These are phyloP conservation scores for Cladophialophora exuberans DNA, from an alignment of 2,329 filamentous ascomycete genomes.

Conservation along the genomic window DNA sequence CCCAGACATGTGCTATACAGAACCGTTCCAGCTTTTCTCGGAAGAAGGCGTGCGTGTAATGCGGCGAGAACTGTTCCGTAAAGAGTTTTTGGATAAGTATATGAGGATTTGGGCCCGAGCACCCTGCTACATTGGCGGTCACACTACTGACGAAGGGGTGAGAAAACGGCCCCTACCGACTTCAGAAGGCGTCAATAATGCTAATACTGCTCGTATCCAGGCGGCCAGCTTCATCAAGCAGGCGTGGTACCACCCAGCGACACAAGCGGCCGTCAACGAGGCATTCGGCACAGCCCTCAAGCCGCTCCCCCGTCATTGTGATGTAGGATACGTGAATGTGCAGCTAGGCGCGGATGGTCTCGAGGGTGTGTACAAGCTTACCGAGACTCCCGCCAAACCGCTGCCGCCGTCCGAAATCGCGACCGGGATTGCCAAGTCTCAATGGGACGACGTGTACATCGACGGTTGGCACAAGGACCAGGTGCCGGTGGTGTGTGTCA, in stretches of 20 bases:
- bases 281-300: slow-evolving; percentile 2
- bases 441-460: slow-evolving; percentile 37
- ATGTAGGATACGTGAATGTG: slow-evolving; percentile 62
- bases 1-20: slow-evolving; percentile 41
- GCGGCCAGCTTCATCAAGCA: slow-evolving; percentile 6
- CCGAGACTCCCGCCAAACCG: slow-evolving; percentile 16
- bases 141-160: slow-evolving; percentile 7
- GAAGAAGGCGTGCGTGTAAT: slow-evolving; percentile 62
- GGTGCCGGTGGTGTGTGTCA: slow-evolving; percentile 55
- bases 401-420: slow-evolving; percentile 36
- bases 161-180: not conserved
- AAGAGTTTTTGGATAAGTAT: slow-evolving; percentile 57
- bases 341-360: slow-evolving; percentile 39
- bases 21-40: slow-evolving; percentile 66
- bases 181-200: not conserved
- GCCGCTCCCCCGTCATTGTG: slow-evolving; percentile 32
- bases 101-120: slow-evolving; percentile 33
- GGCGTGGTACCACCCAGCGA: slow-evolving; percentile 11
- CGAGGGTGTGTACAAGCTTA: slow-evolving; percentile 14
- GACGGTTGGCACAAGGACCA: slow-evolving; percentile 55
- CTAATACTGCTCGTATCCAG: not conserved
- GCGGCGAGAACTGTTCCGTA: slow-evolving; percentile 60
- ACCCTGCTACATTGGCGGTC: slow-evolving; percentile 3
- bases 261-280: slow-evolving; percentile 7
- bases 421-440: slow-evolving; percentile 5